Percentiles rank a stretch among this genome's conserved stretches.
phyloP scores from a whole-genome alignment of 441 rosid species.

The Gossypium schwendimanii region DNA sequence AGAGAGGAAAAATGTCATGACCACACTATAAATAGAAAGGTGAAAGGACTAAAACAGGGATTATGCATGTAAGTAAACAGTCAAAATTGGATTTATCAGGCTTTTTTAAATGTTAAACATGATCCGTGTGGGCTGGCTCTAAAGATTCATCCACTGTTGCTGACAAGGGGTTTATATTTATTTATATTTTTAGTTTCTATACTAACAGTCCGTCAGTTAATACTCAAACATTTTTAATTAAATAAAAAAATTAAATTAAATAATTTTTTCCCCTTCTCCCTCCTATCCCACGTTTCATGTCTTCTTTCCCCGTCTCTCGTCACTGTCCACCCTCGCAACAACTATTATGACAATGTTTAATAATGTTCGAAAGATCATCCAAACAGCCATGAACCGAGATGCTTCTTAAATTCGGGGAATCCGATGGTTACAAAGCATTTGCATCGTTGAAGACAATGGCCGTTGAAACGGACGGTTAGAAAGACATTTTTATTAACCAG shows the following conservation, averaged over 20 bases:
- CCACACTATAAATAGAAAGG: background rate
- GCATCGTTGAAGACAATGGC: conserved; percentile 26
- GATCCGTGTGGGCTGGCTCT: background rate
- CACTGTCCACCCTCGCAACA: no score
- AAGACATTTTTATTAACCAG: conserved; percentile 8
- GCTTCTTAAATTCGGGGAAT: background rate
- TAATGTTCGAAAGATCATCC: background rate
- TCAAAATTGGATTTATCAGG: background rate
- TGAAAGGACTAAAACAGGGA: background rate
- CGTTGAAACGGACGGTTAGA: background rate
- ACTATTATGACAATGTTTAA: background rate
- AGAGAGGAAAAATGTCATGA: background rate
- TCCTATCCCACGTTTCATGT: no score
- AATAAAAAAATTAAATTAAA: no score
- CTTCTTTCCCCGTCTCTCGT: no score
- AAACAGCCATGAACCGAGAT: background rate
- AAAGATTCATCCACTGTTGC: background rate
- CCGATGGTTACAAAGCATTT: conserved; percentile 26
- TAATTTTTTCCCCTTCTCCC: no score
- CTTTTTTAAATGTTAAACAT: background rate
- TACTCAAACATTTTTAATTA: no score
- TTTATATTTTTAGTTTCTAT: background rate
- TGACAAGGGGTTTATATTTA: background rate
- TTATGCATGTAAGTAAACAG: background rate
- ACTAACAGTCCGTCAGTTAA: background rate